Evolutionary conservation across 345 rosid species (phyloP).

Genomic region (Aethionema arabicum): DNA sequence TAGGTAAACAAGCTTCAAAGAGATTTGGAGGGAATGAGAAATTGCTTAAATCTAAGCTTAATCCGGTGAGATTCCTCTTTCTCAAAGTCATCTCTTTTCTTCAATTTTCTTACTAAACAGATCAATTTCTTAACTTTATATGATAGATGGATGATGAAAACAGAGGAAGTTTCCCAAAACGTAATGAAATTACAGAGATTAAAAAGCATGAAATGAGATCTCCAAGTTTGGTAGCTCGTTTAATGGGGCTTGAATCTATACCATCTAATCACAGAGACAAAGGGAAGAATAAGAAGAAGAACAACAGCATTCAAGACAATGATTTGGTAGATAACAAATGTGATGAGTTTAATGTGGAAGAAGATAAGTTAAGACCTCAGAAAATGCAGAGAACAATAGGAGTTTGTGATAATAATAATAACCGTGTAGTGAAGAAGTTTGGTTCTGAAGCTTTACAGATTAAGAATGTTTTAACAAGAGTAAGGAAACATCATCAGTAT

Average conservation of each 20-base stretch:
- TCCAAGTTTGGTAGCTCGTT: slow-evolving; percentile 86
- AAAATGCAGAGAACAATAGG: slow-evolving; percentile 77
- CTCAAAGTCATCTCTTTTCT: neutral
- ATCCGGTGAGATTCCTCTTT: slow-evolving; percentile 48
- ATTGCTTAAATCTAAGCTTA: slow-evolving; percentile 75
- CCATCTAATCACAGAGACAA: slow-evolving; percentile 61
- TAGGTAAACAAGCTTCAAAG: slow-evolving; percentile 57
- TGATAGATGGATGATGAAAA: slow-evolving; percentile 84
- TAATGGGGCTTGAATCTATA: slow-evolving; percentile 94
- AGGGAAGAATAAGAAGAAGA: slow-evolving; percentile 50
- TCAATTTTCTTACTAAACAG: neutral
- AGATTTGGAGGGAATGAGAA: slow-evolving; percentile 78
- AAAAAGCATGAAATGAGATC: slow-evolving; percentile 63
- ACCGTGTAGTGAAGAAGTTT: slow-evolving; percentile 58
- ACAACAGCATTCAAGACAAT: slow-evolving; percentile 34
- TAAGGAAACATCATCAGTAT: slow-evolving; percentile 56
- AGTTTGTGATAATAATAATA: slow-evolving; percentile 42
- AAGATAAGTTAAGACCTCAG: slow-evolving; percentile 62
- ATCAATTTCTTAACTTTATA: neutral
- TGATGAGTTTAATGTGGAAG: slow-evolving; percentile 31
- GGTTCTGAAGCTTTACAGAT: slow-evolving; percentile 84
- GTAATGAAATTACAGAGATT: slow-evolving; percentile 34
- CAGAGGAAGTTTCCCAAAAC: slow-evolving; percentile 63
- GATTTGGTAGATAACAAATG: slow-evolving; percentile 14
- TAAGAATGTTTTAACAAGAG: slow-evolving; percentile 61